phyloP scores from a whole-genome alignment of 108 stramenopile genomes.

The Nitzschia putrida region DNA sequence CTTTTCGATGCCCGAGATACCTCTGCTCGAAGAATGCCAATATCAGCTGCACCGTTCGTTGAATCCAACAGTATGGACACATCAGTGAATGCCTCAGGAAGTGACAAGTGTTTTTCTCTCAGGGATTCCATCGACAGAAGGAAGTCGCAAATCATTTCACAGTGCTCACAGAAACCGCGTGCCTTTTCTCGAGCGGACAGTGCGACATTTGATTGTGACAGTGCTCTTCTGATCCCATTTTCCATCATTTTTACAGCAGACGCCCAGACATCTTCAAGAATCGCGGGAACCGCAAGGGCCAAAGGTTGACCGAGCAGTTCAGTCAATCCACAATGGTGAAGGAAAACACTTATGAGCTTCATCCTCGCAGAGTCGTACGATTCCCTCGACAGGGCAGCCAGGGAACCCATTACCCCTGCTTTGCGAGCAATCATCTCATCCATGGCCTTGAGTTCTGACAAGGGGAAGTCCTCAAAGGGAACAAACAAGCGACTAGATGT shows the following conservation, averaged over 20 bases:
- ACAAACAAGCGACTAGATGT: neutral
- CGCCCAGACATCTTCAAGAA: constrained; percentile 40
- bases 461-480: neutral
- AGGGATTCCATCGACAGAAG: constrained; percentile 20
- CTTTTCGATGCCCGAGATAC: constrained; percentile 44
- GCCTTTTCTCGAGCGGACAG: constrained; percentile 21
- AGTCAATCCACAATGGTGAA: constrained; percentile 46
- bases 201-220: neutral
- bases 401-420: constrained; percentile 51
- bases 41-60: constrained; percentile 34
- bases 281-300: constrained; percentile 20
- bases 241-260: constrained; percentile 65
- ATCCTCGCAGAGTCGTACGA: constrained; percentile 47
- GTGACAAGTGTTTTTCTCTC: constrained; percentile 5
- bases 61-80: constrained; percentile 31
- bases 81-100: constrained; percentile 7
- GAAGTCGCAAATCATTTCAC: constrained; percentile 19
- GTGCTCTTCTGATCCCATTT: constrained; percentile 51
- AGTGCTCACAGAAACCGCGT: constrained; percentile 14
- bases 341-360: constrained; percentile 46
- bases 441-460: neutral
- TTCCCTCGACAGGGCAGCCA: constrained; percentile 51
- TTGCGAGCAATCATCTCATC: constrained; percentile 15
- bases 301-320: neutral
- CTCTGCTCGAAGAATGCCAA: constrained; percentile 36